phyloP scores from a whole-genome alignment of 2,329 filamentous ascomycete genomes.

The Epicoccum sorghinum region DNA sequence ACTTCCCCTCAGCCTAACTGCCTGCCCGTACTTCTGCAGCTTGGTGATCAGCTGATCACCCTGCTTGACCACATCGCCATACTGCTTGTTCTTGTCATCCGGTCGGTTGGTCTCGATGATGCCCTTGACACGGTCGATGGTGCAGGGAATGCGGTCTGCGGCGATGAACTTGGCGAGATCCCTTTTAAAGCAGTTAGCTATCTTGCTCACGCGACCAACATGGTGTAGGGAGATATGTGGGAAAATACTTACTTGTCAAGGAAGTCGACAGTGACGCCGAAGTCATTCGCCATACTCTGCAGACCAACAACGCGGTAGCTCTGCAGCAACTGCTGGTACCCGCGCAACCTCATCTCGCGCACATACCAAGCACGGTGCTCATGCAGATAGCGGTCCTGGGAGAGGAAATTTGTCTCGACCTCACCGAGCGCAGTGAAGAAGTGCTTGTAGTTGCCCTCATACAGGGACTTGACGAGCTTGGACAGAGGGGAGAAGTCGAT shows the following conservation, averaged over 20 bases:
- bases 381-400: slow-evolving; percentile 90
- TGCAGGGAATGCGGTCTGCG: slow-evolving; percentile 90
- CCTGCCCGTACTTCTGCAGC: slow-evolving; percentile 98
- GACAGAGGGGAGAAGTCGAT: slow-evolving; percentile 90
- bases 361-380: slow-evolving; percentile 98
- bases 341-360: slow-evolving; percentile 94
- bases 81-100: slow-evolving; percentile 99
- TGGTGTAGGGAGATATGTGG: too few species aligned
- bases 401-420: slow-evolving; percentile 93
- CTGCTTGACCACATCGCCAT: slow-evolving; percentile 96
- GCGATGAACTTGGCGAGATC: slow-evolving; percentile 98
- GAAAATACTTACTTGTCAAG: slow-evolving; percentile 77
- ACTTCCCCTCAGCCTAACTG: slow-evolving; percentile 90
- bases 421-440: slow-evolving; percentile 90
- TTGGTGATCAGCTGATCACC: slow-evolving; percentile 98
- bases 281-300: slow-evolving; percentile 95
- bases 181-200: slow-evolving; percentile 52
- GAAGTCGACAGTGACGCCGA: slow-evolving; percentile 96
- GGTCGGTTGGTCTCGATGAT: slow-evolving; percentile 98
- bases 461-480: slow-evolving; percentile 86
- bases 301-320: slow-evolving; percentile 97
- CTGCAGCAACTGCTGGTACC: slow-evolving; percentile 95
- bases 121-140: slow-evolving; percentile 94
- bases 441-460: slow-evolving; percentile 89
- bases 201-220: too few species aligned